Evolutionary conservation across 176 grass and related monocot genomes (phyloP).

Genomic region (Phragmites australis): DNA sequence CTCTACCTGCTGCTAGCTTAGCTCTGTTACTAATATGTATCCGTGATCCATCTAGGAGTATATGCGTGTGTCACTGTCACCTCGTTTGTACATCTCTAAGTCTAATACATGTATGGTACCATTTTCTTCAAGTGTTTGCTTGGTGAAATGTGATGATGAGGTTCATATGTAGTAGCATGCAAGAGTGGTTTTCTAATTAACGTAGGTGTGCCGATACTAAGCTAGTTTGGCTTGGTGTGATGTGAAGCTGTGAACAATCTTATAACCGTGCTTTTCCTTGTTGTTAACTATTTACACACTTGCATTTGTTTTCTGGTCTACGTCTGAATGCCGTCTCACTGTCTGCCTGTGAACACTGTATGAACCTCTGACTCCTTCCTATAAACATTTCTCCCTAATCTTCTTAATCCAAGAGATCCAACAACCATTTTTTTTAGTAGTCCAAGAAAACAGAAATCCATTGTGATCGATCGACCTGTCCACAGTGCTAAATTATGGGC

Average conservation of each 20-base stretch:
- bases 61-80: background rate
- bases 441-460: background rate
- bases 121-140: background rate
- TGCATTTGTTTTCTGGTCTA: background rate
- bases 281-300: background rate
- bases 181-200: background rate
- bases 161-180: background rate
- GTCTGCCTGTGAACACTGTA: slow-evolving; percentile 21
- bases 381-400: background rate
- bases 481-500: background rate
- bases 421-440: background rate
- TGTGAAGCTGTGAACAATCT: background rate
- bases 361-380: background rate
- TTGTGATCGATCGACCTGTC: background rate
- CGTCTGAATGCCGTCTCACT: slow-evolving; percentile 22
- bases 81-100: background rate
- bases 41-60: background rate
- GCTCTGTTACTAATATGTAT: background rate
- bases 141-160: background rate
- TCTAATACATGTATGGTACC: background rate
- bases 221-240: background rate
- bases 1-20: background rate
- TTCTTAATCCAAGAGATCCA: background rate
- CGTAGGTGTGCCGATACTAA: background rate
- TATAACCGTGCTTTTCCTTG: background rate